A percentile compares a stretch with the other conserved stretches of the same genome.
Evolutionary conservation across 805 yeast species (phyloP).

Genomic region (Kodamaea nitidulidarum): DNA sequence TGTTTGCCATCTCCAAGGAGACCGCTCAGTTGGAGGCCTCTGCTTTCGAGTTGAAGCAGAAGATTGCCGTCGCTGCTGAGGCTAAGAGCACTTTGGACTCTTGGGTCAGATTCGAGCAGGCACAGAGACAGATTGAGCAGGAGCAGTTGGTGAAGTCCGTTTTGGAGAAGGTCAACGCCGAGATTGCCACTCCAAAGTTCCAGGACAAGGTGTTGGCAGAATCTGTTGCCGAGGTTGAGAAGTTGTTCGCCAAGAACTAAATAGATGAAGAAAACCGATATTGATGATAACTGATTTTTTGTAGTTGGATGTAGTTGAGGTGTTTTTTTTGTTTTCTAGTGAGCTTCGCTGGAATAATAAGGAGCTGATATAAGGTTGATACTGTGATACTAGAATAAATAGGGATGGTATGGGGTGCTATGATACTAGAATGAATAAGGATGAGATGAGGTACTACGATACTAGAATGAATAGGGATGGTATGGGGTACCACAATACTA

Average conservation of each 20-base stretch:
- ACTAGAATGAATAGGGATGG: too few species aligned
- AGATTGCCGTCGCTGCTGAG: conserved; percentile 79
- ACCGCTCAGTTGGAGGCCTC: conserved; percentile 94
- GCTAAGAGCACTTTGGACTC: conserved; percentile 96
- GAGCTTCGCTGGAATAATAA: too few species aligned
- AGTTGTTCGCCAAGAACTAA: conserved; percentile 56
- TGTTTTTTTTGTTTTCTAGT: too few species aligned
- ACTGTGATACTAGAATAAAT: too few species aligned
- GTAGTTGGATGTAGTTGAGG: too few species aligned
- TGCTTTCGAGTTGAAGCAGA: conserved; percentile 89
- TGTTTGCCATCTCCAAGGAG: conserved; percentile 93
- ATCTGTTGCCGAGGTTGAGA: conserved; percentile 89
- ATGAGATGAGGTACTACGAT: too few species aligned
- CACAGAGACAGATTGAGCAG: conserved; percentile 95
- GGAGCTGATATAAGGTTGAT: too few species aligned
- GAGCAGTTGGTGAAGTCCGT: conserved; percentile 83
- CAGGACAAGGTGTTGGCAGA: conserved; percentile 89
- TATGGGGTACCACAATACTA: too few species aligned
- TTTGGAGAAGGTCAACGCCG: conserved; percentile 82
- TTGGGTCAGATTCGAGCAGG: conserved; percentile 97
- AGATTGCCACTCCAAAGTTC: conserved; percentile 81
- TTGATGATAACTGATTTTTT: too few species aligned
- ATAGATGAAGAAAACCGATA: conserved; percentile 2
- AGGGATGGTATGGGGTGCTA: too few species aligned
- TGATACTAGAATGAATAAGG: too few species aligned